These are phyloP conservation scores for Naematelia aurantialba DNA, from an alignment of 768 basidiomycete genomes.

Conservation along the genomic window DNA sequence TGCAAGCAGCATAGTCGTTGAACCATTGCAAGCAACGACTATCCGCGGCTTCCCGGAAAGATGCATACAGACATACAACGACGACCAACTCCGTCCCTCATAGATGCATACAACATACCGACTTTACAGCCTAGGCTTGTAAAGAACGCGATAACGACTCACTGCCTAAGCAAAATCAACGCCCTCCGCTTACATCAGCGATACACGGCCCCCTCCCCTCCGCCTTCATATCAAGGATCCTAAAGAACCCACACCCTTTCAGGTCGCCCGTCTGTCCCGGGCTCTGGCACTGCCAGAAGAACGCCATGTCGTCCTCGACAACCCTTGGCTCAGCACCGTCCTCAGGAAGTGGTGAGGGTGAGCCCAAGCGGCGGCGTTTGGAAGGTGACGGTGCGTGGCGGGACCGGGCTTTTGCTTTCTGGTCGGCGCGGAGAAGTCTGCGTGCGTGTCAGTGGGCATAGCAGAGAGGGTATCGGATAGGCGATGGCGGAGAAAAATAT, in stretches of 20 bases:
- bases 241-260: conserved; percentile 50
- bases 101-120: neutral
- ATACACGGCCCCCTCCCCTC: conserved; percentile 48
- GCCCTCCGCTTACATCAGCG: conserved; percentile 12
- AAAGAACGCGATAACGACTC: neutral
- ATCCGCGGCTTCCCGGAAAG: too few relatives aligned
- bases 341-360: neutral
- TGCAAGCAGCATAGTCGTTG: too few relatives aligned
- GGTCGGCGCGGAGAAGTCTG: conserved; percentile 48
- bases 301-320: conserved; percentile 36
- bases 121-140: too few relatives aligned
- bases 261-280: conserved; percentile 39
- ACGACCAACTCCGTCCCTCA: too few relatives aligned
- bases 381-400: conserved; percentile 11
- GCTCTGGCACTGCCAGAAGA: conserved; percentile 50
- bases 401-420: conserved; percentile 45
- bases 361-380: neutral
- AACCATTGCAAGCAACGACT: too few relatives aligned
- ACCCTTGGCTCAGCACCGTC: conserved; percentile 1
- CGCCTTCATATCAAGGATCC: conserved; percentile 40
- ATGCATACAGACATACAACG: too few relatives aligned
- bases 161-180: neutral
- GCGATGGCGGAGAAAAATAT: too few relatives aligned
- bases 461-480: too few relatives aligned
- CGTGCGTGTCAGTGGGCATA: too few relatives aligned